Evolutionary conservation across 495 filamentous ascomycete genomes (phyloP).

Genomic region (Letharia lupina): DNA sequence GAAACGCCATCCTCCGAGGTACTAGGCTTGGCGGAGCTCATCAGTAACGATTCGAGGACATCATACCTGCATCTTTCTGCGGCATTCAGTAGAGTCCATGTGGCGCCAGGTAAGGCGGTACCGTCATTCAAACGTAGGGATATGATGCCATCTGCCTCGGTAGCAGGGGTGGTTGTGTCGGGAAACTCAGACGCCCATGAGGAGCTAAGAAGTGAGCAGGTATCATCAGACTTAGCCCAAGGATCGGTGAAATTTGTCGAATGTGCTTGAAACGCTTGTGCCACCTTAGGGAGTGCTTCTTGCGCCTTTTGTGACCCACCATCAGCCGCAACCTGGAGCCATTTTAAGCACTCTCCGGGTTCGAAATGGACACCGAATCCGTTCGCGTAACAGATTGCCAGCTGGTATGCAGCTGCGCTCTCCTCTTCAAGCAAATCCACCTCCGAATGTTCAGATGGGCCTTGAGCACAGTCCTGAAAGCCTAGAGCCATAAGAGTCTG

Average conservation of each 20-base stretch:
- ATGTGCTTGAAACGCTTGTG: conserved; percentile 17
- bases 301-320: conserved; percentile 22
- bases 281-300: conserved; percentile 21
- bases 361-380: conserved; percentile 26
- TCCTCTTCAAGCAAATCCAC: conserved; percentile 17
- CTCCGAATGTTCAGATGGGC: conserved; percentile 18
- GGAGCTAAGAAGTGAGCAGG: conserved; percentile 7
- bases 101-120: not conserved
- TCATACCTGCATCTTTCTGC: conserved; percentile 25
- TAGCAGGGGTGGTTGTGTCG: not conserved
- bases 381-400: conserved; percentile 28
- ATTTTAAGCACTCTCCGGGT: conserved; percentile 25
- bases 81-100: conserved; percentile 19
- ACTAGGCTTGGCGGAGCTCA: conserved; percentile 10
- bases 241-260: not conserved
- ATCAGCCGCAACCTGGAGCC: conserved; percentile 23
- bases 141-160: not conserved
- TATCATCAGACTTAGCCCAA: conserved; percentile 5
- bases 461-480: conserved; percentile 25
- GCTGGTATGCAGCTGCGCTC: conserved; percentile 24
- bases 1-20: conserved; percentile 26
- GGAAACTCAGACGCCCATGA: conserved; percentile 16
- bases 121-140: not conserved
- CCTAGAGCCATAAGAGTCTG: conserved; percentile 20
- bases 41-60: conserved; percentile 16